Evolutionary conservation across 1,284 basidiomycete species (phyloP), one percentile per base, ranked within the genome.

Genomic region (Hymenochaete sp.): DNA sequence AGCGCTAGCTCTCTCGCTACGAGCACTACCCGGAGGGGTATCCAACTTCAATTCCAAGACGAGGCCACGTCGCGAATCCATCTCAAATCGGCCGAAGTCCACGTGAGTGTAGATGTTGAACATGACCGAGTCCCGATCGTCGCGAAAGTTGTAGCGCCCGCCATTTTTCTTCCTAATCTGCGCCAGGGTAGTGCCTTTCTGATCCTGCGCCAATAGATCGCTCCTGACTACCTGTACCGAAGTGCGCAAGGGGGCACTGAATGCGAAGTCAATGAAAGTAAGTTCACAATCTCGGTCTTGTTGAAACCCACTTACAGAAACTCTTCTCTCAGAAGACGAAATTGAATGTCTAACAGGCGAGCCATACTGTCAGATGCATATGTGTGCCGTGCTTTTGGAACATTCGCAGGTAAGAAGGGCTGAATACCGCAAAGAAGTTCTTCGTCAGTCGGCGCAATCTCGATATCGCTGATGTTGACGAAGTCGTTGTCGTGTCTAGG

Each of bases 271-370:
- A 22, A 27, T 18, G 14, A 7, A 21, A 16, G 32, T 44, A 11
- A 24, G 42, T 0, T 2, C 16, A 16, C 8, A 35, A 35, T 35
- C 5, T 8, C 21, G 21, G 21, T 5, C 14, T 31, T 31, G 13
- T 19, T 35, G 32, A n/a, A n/a, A 26, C 5, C 14, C 27, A 8
- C 74, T 27, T 56, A 79, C 79, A 70, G 75, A 11, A 82, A 59
- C 51, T 86, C 82, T 50, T 82, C 82, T 26, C 82, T 66, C 31
- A 86, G 59, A 0, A 86, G 66, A 24, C 83, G 72, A 55, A 82
- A 86, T 52, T 85, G 79, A 2, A 79, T 70, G 45, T 86, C 83
- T 5, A 83, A 58, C n/a, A 77, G 59, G 9, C 73, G 63, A 43
- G 79, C 67, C 71, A 82, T 79, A 21, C 73, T 75, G 11, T 68